Evolutionary conservation across 2,329 filamentous ascomycete genomes (phyloP).

Genomic region (Colletotrichum eleusines): DNA sequence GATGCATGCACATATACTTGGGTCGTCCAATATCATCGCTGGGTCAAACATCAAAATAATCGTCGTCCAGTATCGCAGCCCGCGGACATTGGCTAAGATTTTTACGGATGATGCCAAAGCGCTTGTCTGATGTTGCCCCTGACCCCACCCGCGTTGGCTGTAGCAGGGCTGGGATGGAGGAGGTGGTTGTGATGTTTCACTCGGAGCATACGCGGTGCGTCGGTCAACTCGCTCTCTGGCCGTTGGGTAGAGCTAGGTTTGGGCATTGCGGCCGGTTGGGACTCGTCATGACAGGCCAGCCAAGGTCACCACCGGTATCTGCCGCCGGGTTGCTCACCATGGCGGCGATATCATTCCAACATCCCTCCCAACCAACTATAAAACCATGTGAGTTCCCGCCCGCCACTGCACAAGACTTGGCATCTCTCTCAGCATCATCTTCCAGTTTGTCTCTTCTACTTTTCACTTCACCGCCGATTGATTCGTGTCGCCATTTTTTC

Average conservation of each 20-base stretch:
- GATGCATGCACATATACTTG: background rate
- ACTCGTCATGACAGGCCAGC: background rate
- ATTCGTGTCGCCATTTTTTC: constrained; percentile 22
- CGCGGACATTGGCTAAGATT: constrained; percentile 2
- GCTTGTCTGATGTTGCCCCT: background rate
- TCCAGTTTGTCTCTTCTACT: constrained; percentile 7
- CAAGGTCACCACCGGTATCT: background rate
- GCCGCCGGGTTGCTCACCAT: background rate
- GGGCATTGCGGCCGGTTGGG: background rate
- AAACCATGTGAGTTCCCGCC: constrained; percentile 6
- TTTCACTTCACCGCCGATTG: constrained; percentile 33
- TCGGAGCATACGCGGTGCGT: constrained; percentile 20
- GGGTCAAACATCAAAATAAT: no score
- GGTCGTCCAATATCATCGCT: background rate
- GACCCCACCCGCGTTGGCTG: constrained; percentile 8
- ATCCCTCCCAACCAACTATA: constrained; percentile 4
- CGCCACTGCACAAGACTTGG: no score
- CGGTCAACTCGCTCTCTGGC: background rate
- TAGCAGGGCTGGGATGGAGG: background rate
- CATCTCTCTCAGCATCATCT: constrained; percentile 12
- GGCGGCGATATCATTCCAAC: no score
- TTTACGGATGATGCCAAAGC: background rate
- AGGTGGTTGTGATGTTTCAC: constrained; percentile 38
- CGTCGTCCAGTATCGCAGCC: background rate
- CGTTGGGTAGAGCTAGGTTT: constrained; percentile 8